Evolutionary conservation across 2,329 filamentous ascomycete genomes (phyloP).

Genomic region (Helminthosporium solani): DNA sequence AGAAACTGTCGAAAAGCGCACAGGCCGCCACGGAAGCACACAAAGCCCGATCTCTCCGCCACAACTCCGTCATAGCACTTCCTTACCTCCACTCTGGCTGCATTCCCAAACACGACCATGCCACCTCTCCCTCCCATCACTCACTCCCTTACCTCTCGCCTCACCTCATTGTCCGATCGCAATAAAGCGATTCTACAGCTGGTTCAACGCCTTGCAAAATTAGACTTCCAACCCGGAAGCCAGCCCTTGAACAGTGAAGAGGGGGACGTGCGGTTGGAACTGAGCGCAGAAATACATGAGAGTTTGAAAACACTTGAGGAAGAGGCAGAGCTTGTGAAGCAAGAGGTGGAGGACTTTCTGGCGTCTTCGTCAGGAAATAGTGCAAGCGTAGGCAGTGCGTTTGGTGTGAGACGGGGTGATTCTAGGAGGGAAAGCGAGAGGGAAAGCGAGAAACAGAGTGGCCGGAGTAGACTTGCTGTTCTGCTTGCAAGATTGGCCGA

Average conservation of each 20-base stretch:
- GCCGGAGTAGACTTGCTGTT: constrained; percentile 66
- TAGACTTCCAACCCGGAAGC: constrained; percentile 63
- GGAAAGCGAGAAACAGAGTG: constrained; percentile 62
- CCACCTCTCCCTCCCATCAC: constrained; percentile 38
- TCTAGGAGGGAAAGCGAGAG: constrained; percentile 53
- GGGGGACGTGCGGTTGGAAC: constrained; percentile 67
- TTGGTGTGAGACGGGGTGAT: constrained; percentile 29
- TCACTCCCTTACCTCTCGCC: constrained; percentile 48
- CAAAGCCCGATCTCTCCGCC: constrained; percentile 17
- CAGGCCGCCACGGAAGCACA: background rate
- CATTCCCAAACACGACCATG: constrained; percentile 26
- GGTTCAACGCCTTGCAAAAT: constrained; percentile 58
- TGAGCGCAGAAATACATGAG: constrained; percentile 78
- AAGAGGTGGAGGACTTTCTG: constrained; percentile 73
- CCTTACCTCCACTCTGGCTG: constrained; percentile 27
- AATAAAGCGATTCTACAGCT: constrained; percentile 57
- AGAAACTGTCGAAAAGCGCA: background rate
- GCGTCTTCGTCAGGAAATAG: constrained; percentile 24
- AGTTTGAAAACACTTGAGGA: constrained; percentile 76
- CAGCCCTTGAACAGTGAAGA: constrained; percentile 62
- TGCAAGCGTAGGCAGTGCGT: background rate
- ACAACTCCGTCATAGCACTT: constrained; percentile 33
- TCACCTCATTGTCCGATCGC: constrained; percentile 55
- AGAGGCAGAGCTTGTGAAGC: constrained; percentile 75
- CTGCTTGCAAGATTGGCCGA: constrained; percentile 65